phyloP scores from a whole-genome alignment of 163 green algal species.

The Chlorella variabilis region DNA sequence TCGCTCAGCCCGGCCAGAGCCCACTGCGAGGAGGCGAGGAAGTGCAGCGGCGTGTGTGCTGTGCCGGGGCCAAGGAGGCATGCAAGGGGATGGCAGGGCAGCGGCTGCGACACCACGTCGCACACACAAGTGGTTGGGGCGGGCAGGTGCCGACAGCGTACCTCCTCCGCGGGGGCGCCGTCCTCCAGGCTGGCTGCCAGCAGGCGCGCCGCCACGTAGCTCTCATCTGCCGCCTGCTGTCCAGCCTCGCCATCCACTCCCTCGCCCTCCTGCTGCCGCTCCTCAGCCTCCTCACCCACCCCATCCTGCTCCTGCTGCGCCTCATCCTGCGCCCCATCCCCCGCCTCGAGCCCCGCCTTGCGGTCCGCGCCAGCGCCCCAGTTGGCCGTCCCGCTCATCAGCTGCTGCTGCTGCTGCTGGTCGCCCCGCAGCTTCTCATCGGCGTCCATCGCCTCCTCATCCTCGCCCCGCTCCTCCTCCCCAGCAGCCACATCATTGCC shows the following conservation, averaged over 20 bases:
- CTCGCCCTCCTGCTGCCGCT: conserved; percentile 32
- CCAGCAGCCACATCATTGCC: background rate
- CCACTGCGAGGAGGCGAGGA: background rate
- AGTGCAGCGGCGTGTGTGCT: background rate
- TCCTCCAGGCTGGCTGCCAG: conserved; percentile 36
- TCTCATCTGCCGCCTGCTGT: conserved; percentile 28
- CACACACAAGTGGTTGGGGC: no score
- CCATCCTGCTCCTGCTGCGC: conserved; percentile 33
- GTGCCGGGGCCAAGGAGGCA: no score
- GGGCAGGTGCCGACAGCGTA: background rate
- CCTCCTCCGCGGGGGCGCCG: conserved; percentile 16
- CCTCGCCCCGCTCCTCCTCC: conserved; percentile 35
- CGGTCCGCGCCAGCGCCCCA: conserved; percentile 39
- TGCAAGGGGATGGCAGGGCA: conserved; percentile 1
- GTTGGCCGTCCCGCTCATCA: conserved; percentile 19
- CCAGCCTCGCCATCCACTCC: conserved; percentile 22
- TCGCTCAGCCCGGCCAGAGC: conserved; percentile 40
- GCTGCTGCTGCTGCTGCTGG: conserved; percentile 43
- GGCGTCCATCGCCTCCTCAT: conserved; percentile 51
- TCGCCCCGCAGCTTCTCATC: conserved; percentile 28
- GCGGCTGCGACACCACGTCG: no score
- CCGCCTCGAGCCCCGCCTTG: conserved; percentile 32
- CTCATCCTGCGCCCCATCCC: conserved; percentile 36
- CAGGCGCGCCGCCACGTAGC: conserved; percentile 51
- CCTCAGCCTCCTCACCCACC: conserved; percentile 2